Evolutionary conservation across 1,284 basidiomycete species (phyloP), one percentile per base, ranked within the genome.

Genomic region (Cryptococcus hybrid): DNA sequence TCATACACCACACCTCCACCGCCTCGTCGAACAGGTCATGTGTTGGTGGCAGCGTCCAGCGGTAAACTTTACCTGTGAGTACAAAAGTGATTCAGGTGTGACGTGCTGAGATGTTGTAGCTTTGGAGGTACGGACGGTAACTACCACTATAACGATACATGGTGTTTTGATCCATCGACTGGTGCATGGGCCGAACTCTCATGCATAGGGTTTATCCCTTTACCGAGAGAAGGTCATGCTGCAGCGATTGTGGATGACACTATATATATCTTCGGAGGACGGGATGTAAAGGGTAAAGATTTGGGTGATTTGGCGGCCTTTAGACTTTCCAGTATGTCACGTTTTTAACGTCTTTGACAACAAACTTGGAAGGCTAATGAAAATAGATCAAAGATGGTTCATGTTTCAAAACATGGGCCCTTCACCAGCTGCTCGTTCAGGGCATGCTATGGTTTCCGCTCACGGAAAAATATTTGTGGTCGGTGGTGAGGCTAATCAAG

Each of bases 391-490:
- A 63, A 77, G 84, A 67, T 98, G 95, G 95, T 99, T 94, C 80
- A 98, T 95, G 91, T 98, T 99, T 81, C 93, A 96, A 77, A 96
- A 97, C 75, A 98, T 98, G 95, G 95, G 95, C 2, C 93, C 93
- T 9, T 85, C 90, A 6, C 95, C 95, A 1, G 87, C 84, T 55
- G 90, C 92, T 11, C 84, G 95, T 52, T 93, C 90, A 12, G 95
- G 95, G 3, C 95, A 99, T 78, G 89, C 92, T 18, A 93, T 98
- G 89, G 90, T 94, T 5, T 87, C 89, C 9, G 88, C 88, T 71
- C 90, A 91, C 52, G 85, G 88, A 53, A 87, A 88, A 69, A 89
- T 99, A 8, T 90, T 92, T 65, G 92, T 98, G 2, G 84, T 98
- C 9, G 95, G 95, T 45, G 95, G 96, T 38, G 96, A 99, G 78